Conservation (phyloP, 371 early-diverging fungal species). For the Gilbertella persicaria region DNA sequence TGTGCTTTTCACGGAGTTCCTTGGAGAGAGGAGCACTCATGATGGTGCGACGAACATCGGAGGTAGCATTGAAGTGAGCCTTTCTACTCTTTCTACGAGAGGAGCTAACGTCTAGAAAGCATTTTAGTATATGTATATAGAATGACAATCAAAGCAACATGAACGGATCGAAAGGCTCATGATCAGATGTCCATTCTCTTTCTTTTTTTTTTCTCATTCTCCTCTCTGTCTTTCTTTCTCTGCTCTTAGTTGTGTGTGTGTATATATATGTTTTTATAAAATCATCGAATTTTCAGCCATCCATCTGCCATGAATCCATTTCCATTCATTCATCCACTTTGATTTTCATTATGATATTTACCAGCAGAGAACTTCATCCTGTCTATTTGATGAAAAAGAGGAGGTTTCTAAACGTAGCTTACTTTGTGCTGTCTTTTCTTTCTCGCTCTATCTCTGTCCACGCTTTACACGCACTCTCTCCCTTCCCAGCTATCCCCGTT, state of each 20-base stretch:
- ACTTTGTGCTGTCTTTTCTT: slow-evolving; percentile 16
- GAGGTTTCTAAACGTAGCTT: slow-evolving; percentile 16
- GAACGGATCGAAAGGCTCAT: too few relatives aligned
- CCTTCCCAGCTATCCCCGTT: not conserved
- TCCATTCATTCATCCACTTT: slow-evolving; percentile 20
- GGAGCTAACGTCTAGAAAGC: slow-evolving; percentile 81
- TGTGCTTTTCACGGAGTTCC: slow-evolving; percentile 97
- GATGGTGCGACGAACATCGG: slow-evolving; percentile 91
- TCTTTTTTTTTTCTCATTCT: too few relatives aligned
- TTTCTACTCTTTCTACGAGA: slow-evolving; percentile 95
- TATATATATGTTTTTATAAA: too few relatives aligned
- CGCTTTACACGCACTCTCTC: not conserved
- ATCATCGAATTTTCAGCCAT: slow-evolving; percentile 7
- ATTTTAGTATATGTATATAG: not conserved
- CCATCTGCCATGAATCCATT: slow-evolving; percentile 1
- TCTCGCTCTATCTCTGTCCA: not conserved
- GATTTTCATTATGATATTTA: slow-evolving; percentile 15
- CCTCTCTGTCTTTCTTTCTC: too few relatives aligned
- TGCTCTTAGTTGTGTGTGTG: too few relatives aligned
- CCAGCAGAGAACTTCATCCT: slow-evolving; percentile 43
- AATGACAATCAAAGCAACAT: not conserved
- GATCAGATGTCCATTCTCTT: too few relatives aligned
- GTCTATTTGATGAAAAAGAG: slow-evolving; percentile 30
- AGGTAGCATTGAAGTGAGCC: slow-evolving; percentile 98
- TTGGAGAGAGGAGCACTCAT: slow-evolving; percentile 97